phyloP scores from a whole-genome alignment of 306 rosid species.

The Lathyrus aphaca region DNA sequence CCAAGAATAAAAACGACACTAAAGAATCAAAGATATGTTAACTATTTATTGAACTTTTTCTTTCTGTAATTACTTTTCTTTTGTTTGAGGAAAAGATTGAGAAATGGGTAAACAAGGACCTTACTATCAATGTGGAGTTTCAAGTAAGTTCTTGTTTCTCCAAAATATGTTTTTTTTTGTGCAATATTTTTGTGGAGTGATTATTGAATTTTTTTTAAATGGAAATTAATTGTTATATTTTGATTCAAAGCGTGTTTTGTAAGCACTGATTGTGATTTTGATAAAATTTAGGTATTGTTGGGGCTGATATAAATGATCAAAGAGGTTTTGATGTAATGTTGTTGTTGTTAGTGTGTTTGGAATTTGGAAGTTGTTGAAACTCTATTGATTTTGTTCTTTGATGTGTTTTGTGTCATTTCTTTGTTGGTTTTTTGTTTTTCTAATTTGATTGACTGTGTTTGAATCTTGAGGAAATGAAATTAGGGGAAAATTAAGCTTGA shows the following conservation, averaged over 20 bases:
- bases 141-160: slow-evolving; percentile 98
- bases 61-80: slow-evolving; percentile 44
- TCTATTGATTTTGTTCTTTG: too few relatives aligned
- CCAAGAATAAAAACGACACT: too few relatives aligned
- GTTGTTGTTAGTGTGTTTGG: slow-evolving; percentile 39
- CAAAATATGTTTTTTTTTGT: slow-evolving; percentile 39
- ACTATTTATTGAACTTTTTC: too few relatives aligned
- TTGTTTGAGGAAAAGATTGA: slow-evolving; percentile 64
- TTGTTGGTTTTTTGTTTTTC: slow-evolving; percentile 37
- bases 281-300: slow-evolving; percentile 33
- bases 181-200: background rate
- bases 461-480: slow-evolving; percentile 39
- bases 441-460: slow-evolving; percentile 34
- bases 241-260: slow-evolving; percentile 31
- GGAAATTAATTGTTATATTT: too few relatives aligned
- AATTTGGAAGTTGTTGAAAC: too few relatives aligned
- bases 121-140: slow-evolving; percentile 99
- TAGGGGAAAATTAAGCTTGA: slow-evolving; percentile 39
- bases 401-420: slow-evolving; percentile 34
- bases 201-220: slow-evolving; percentile 24
- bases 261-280: slow-evolving; percentile 44
- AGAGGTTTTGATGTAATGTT: slow-evolving; percentile 33
- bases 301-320: slow-evolving; percentile 36
- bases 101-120: too few relatives aligned
- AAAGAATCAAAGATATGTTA: too few relatives aligned